Conservation (phyloP, 257 asterid genomes). For the Vinca minor region DNA sequence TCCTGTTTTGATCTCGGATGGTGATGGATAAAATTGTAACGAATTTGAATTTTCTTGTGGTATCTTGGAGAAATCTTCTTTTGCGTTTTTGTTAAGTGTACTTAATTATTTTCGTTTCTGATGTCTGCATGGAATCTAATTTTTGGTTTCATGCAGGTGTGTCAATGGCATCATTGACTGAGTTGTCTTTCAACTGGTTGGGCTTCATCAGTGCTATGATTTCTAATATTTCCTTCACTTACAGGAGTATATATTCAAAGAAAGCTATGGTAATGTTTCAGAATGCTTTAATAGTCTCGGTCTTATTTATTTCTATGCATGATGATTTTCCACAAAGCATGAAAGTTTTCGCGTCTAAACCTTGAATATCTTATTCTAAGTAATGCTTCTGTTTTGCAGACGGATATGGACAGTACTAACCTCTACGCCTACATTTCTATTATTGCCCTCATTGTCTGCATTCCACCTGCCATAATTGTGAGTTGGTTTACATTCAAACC, state of each 20-base stretch:
- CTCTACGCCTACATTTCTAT: constrained; percentile 78
- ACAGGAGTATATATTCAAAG: constrained; percentile 96
- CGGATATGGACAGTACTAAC: constrained; percentile 94
- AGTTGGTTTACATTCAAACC: constrained; percentile 18
- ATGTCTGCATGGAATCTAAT: constrained; percentile 11
- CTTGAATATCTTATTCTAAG: constrained; percentile 2
- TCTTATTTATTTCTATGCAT: not conserved
- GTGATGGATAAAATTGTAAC: not conserved
- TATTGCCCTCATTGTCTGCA: constrained; percentile 65
- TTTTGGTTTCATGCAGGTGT: constrained; percentile 59
- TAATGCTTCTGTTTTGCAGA: constrained; percentile 40
- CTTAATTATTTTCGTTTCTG: not conserved
- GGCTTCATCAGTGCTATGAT: constrained; percentile 97
- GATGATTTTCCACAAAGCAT: not conserved
- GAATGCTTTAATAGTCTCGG: not conserved
- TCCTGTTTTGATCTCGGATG: constrained; percentile 1
- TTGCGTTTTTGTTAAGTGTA: not conserved
- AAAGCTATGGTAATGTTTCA: constrained; percentile 79
- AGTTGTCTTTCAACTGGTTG: constrained; percentile 90
- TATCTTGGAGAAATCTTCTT: not conserved
- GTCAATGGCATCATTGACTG: constrained; percentile 96
- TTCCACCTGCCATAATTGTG: constrained; percentile 81
- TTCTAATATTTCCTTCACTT: constrained; percentile 97
- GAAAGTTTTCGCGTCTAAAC: not conserved
- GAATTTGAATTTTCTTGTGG: not conserved